Base-by-base conservation (phyloP, 2,329 filamentous ascomycete species). In the Stemphylium beticola region DNA sequence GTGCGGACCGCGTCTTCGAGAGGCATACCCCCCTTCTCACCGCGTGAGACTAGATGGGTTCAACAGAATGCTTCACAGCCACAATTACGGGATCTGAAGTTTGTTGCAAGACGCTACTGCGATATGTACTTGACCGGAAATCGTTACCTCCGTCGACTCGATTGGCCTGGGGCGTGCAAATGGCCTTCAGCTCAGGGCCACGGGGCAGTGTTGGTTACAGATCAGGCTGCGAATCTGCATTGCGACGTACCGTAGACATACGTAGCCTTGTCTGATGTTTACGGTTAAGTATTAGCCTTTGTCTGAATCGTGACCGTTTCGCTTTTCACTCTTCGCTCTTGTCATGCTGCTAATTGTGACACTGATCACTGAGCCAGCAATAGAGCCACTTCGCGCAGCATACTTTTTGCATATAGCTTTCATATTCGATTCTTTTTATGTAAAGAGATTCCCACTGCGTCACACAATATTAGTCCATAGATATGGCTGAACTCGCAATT, bases 161-260 rank as follows among this genome's bases (percentile, higher is more conserved):
- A 63, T 60, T 65, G 57, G 62, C 55, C 55, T 62, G 33, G 57
- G 59, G 52, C 42, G 42, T 64, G 58, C 57, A 62, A 53, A 43
- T 24, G 22, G 62, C 58, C 53, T 60, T 53, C 38, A 56, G 47
- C 51, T 52, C 34, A 42, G 55, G 40, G 54, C 57, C 38, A 53
- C 65, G 48, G 68, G 68, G 69, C 71, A 66, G 68, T 71, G 68
- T 59, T 24, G 24, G 24, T 26, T 8, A 56, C 51, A 52, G 20
- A 43, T 49, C 46, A 61, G 59, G 55, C 60, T 40, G 51, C 51
- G 49, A 48, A 53, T 55, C 54, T 63, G 54, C 53, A 64, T 42
- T 43, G 43, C 37, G 24, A 40, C 20, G 24, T 29, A 36, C 36
- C 31, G 26, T 43, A 15, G 17, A 15, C 15, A 38, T 32, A 44